Evolutionary conservation across 1,284 basidiomycete species (phyloP).

Genomic region (Ustilago hordei): DNA sequence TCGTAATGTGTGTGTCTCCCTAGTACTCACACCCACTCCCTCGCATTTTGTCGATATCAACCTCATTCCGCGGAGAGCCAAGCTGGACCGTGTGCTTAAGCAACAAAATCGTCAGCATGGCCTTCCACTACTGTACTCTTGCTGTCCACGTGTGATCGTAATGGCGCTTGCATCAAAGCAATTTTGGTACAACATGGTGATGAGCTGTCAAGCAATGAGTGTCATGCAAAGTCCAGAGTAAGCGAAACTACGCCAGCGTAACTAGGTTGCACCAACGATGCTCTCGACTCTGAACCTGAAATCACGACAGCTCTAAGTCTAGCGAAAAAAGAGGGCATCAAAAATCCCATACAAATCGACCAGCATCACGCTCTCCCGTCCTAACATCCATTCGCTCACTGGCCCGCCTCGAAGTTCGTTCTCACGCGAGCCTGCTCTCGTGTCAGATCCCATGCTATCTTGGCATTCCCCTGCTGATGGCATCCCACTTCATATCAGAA

Average conservation of each 20-base stretch:
- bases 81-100: background rate
- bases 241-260: background rate
- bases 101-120: background rate
- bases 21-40: background rate
- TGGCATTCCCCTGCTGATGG: too few relatives aligned
- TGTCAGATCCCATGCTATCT: slow-evolving; percentile 1
- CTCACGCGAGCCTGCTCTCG: slow-evolving; percentile 11
- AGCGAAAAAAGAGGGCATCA: background rate
- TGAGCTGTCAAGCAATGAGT: background rate
- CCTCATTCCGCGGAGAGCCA: slow-evolving; percentile 3
- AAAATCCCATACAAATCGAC: background rate
- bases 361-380: background rate
- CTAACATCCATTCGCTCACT: background rate
- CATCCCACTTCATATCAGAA: background rate
- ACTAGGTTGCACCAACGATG: background rate
- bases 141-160: background rate
- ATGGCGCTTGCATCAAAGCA: too few relatives aligned
- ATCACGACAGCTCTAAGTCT: background rate
- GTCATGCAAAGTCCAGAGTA: background rate
- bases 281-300: background rate
- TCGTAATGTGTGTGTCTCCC: background rate
- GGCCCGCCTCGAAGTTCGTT: background rate
- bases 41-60: background rate
- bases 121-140: background rate
- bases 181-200: background rate